These are phyloP conservation scores for Cladophialophora immunda DNA, from an alignment of 2,329 filamentous ascomycete species.

Conservation along the genomic window DNA sequence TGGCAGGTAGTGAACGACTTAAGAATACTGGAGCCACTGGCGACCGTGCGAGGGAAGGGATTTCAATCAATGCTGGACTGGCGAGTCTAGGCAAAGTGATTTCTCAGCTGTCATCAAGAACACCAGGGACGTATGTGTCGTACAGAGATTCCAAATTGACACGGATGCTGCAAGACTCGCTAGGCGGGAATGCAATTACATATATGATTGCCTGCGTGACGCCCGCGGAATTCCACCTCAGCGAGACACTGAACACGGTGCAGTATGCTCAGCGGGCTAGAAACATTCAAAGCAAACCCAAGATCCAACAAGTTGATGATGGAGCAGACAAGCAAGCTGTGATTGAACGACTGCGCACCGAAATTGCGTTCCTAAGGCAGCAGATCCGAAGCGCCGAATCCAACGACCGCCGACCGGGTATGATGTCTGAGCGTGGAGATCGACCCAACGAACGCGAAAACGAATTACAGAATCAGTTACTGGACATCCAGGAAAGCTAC, in stretches of 20 bases:
- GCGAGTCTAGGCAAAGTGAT: conserved; percentile 98
- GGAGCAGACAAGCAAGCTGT: conserved; percentile 93
- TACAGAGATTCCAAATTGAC: conserved; percentile 99
- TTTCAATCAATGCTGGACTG: conserved; percentile 96
- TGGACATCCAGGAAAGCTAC: conserved; percentile 96
- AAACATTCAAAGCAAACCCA: conserved; percentile 95
- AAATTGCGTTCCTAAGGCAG: conserved; percentile 91
- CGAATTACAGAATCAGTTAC: conserved; percentile 90
- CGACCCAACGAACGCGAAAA: conserved; percentile 83
- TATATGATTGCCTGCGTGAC: conserved; percentile 99
- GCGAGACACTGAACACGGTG: conserved; percentile 96
- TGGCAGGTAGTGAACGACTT: conserved; percentile 93
- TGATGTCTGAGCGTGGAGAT: conserved; percentile 75
- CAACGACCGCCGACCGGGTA: conserved; percentile 63
- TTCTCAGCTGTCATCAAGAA: conserved; percentile 91
- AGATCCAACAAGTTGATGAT: conserved; percentile 88
- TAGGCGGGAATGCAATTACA: conserved; percentile 96
- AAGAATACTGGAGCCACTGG: conserved; percentile 98
- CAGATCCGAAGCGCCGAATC: conserved; percentile 88
- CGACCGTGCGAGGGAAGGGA: conserved; percentile 92
- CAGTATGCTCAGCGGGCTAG: conserved; percentile 96
- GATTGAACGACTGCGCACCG: conserved; percentile 91
- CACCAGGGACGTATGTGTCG: conserved; percentile 88
- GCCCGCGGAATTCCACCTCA: conserved; percentile 94
- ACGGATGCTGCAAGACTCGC: conserved; percentile 90